Evolutionary conservation across 352 stramenopile genomes (phyloP), one percentile per base, ranked within the genome.

Genomic region (Elongisporangium senticosum): DNA sequence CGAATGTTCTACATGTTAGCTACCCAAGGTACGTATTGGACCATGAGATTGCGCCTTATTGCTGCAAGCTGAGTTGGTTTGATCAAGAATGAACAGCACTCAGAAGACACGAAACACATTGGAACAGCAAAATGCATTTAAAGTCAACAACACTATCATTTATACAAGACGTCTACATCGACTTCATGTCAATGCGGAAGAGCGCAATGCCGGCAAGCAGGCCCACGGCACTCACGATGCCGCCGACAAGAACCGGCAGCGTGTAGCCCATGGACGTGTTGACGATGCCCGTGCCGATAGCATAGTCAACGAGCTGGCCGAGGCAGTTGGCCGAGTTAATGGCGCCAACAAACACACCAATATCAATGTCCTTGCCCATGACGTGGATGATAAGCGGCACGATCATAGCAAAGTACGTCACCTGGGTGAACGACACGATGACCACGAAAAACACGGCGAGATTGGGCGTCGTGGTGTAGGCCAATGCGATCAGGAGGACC

Each of bases 181-280:
- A 85, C 58, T 87, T 66, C 77, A 87, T 86, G 53, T 87, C 76
- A 65, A 90, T 71, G 26, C 71, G 70, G 64, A 87, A 79, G 64
- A 79, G 86, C 53, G 73, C 57, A 0, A 83, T 11, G 22, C 65
- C 65, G n/a, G 79, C 67, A 37, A 90, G 40, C 51, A 84, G 81
- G 17, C 65, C 75, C 3, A 87, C 23, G 7, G 70, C 66, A 39
- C 72, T 84, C 59, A 87, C 71, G 20, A 77, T 48, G 17, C 80
- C 80, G 21, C 77, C 80, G 17, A 90, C 62, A 47, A 90, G 72
- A 4, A 75, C 58, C 21, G 69, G 67, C 26, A 75, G 49, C n/a
- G 62, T 68, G 55, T 72, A 75, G 15, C 66, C 67, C 19, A 75
- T 56, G n/a, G 63, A 71, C 2, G 66, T 70, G 17, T 61, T 55